phyloP scores from a whole-genome alignment of 441 rosid species.

The Arabidopsis hybrid region DNA sequence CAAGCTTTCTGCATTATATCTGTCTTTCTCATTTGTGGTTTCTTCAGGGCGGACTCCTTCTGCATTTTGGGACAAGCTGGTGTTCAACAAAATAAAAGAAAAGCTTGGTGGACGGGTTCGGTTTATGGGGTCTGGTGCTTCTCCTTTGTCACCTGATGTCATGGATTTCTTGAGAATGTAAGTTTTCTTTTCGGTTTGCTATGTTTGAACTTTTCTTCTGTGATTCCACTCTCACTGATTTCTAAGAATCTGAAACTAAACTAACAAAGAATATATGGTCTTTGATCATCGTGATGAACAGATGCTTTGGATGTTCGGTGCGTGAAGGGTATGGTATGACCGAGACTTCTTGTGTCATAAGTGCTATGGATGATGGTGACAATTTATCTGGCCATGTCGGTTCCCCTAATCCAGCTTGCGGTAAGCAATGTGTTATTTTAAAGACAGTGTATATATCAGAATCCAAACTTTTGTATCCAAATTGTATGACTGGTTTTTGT shows the following conservation, averaged over 20 bases:
- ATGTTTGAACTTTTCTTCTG: background rate
- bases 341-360: slow-evolving; percentile 72
- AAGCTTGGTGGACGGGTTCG: slow-evolving; percentile 82
- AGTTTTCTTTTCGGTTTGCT: slow-evolving; percentile 38
- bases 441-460: background rate
- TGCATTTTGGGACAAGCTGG: slow-evolving; percentile 71
- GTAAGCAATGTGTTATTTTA: slow-evolving; percentile 41
- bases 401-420: slow-evolving; percentile 72
- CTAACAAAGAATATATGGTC: background rate
- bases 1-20: slow-evolving; percentile 1
- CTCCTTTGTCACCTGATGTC: slow-evolving; percentile 74
- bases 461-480: slow-evolving; percentile 4
- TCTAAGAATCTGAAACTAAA: slow-evolving; percentile 12
- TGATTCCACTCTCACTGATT: slow-evolving; percentile 6
- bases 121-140: slow-evolving; percentile 72
- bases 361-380: slow-evolving; percentile 70
- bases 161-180: slow-evolving; percentile 75
- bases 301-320: slow-evolving; percentile 76
- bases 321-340: slow-evolving; percentile 82
- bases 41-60: slow-evolving; percentile 62
- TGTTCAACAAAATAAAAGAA: slow-evolving; percentile 72
- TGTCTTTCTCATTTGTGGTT: slow-evolving; percentile 32
- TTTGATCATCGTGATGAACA: slow-evolving; percentile 41
- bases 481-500: slow-evolving; percentile 7
- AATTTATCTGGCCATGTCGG: slow-evolving; percentile 71